Evolutionary conservation across 1,284 basidiomycete genomes (phyloP).

Genomic region (Vanrija sp.): DNA sequence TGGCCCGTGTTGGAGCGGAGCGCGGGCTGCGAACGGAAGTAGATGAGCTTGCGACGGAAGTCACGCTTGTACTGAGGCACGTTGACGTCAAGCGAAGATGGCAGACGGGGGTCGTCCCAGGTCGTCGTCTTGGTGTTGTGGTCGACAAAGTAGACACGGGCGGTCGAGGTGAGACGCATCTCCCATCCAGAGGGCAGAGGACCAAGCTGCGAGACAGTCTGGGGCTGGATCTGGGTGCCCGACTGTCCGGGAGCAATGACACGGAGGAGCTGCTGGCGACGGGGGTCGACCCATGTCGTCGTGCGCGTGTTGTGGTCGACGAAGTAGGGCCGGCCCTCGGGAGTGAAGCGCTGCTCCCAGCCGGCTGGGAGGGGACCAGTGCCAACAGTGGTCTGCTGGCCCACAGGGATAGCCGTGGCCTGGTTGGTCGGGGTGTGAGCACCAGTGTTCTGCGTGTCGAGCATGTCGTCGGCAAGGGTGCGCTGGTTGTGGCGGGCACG

Average conservation of each 20-base stretch:
- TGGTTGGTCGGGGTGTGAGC: constrained; percentile 20
- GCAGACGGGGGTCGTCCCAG: constrained; percentile 91
- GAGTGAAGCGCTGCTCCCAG: constrained; percentile 96
- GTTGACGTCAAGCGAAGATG: constrained; percentile 66
- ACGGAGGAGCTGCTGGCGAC: constrained; percentile 75
- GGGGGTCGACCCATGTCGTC: constrained; percentile 97
- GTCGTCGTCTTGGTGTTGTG: constrained; percentile 90
- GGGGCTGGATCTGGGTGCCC: constrained; percentile 69
- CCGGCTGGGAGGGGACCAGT: constrained; percentile 82
- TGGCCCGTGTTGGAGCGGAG: constrained; percentile 85
- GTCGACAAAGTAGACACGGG: constrained; percentile 92
- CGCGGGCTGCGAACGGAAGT: constrained; percentile 96
- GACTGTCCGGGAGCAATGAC: constrained; percentile 82
- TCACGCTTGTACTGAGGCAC: constrained; percentile 99
- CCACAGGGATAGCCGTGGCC: constrained; percentile 34
- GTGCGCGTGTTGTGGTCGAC: constrained; percentile 94
- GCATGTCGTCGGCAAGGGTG: constrained; percentile 71
- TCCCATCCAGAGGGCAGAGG: constrained; percentile 96
- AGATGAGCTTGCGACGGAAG: constrained; percentile 96
- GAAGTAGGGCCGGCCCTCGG: constrained; percentile 97
- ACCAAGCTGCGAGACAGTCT: constrained; percentile 83
- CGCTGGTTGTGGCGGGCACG: constrained; percentile 73
- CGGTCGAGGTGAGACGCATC: constrained; percentile 90
- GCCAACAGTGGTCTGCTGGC: constrained; percentile 66
- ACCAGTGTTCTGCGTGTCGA: constrained; percentile 53